These are phyloP conservation scores for Panicum virgatum DNA, from an alignment of 202 grass and related monocot genomes.

Conservation along the genomic window DNA sequence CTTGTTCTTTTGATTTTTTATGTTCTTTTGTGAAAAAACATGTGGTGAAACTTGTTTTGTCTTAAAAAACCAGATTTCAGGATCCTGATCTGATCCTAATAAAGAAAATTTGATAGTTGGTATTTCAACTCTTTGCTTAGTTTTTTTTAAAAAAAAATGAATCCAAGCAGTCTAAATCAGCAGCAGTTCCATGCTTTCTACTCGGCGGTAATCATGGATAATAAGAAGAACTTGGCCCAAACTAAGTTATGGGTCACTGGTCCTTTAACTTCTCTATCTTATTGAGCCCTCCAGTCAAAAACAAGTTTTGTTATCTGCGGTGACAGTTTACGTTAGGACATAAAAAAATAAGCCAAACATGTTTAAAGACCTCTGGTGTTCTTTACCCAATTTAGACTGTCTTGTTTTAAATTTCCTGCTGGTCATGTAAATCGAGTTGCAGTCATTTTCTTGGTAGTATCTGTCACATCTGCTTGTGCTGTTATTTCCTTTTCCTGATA, in stretches of 20 bases:
- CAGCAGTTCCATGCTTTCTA: neutral
- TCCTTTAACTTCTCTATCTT: neutral
- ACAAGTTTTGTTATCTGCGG: neutral
- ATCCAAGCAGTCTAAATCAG: neutral
- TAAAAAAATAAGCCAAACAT: neutral
- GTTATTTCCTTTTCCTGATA: constrained; percentile 13
- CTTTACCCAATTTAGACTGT: constrained; percentile 1
- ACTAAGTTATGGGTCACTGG: neutral
- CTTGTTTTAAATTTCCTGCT: neutral
- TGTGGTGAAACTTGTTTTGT: neutral
- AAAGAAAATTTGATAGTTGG: neutral
- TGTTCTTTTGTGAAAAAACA: neutral
- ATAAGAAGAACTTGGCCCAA: neutral
- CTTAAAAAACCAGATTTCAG: neutral
- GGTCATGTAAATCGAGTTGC: neutral
- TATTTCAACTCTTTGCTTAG: neutral
- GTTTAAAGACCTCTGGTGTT: neutral
- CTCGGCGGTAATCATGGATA: neutral
- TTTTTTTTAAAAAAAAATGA: neutral
- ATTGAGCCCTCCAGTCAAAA: neutral
- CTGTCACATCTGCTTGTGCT: constrained; percentile 15
- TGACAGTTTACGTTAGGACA: neutral
- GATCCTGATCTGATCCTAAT: neutral
- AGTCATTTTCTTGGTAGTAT: constrained; percentile 15
- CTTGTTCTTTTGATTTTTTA: neutral